Percentiles rank a stretch among this genome's conserved stretches.
Evolutionary conservation across 225 moss, liverwort and hornwort genomes (phyloP).

Genomic region (Neckera pumila): DNA sequence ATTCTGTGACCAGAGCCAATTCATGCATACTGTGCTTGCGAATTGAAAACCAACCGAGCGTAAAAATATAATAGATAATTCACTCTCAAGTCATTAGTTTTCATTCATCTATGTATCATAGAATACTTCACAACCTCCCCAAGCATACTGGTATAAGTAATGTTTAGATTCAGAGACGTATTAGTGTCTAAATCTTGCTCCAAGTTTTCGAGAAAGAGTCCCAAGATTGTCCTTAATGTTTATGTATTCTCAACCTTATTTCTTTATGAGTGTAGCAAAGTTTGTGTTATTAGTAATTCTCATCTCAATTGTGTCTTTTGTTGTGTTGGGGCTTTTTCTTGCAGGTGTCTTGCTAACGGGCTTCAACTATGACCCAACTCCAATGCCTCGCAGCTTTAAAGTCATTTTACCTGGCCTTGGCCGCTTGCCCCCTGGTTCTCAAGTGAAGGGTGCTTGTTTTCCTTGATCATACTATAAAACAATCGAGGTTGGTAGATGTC

Average conservation of each 20-base stretch:
- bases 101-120: neutral
- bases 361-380: slow-evolving; percentile 72
- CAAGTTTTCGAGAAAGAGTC: neutral
- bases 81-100: neutral
- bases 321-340: neutral
- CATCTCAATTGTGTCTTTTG: neutral
- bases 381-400: slow-evolving; percentile 76
- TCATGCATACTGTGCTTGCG: no score
- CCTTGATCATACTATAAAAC: slow-evolving; percentile 21
- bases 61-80: neutral
- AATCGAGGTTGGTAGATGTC: neutral
- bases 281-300: neutral
- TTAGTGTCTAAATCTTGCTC: neutral
- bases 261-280: neutral
- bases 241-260: neutral
- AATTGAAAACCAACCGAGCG: neutral
- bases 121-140: neutral
- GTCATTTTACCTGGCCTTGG: slow-evolving; percentile 76
- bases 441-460: slow-evolving; percentile 46
- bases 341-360: slow-evolving; percentile 45
- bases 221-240: neutral
- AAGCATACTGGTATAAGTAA: no score
- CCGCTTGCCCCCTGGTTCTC: slow-evolving; percentile 58
- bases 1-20: neutral
- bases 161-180: neutral